A percentile compares a stretch with the other conserved stretches of the same genome.
Evolutionary conservation across 202 grass and related monocot genomes (phyloP).

Genomic region (Panicum virgatum): DNA sequence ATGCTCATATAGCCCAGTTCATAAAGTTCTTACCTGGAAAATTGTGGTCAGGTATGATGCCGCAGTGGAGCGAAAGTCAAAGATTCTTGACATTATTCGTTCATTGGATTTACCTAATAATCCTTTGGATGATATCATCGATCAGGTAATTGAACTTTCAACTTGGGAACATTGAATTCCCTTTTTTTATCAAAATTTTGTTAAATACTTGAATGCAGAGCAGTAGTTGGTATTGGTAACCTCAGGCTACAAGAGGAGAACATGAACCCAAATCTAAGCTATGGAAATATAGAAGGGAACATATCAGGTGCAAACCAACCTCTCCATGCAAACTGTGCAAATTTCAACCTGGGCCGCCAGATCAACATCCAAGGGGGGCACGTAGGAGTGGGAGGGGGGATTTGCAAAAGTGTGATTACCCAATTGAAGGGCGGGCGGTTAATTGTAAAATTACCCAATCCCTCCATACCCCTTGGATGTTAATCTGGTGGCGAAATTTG

Average conservation of each 20-base stretch:
- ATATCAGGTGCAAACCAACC: too few species aligned
- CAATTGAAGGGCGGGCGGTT: too few species aligned
- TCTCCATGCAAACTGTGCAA: too few species aligned
- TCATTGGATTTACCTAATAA: constrained; percentile 96
- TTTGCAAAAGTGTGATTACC: too few species aligned
- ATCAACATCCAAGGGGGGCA: too few species aligned
- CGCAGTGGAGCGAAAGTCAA: constrained; percentile 73
- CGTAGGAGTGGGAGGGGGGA: too few species aligned
- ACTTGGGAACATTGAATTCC: neutral
- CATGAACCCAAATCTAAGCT: neutral
- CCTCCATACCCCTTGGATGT: too few species aligned
- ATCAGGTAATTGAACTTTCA: constrained; percentile 64
- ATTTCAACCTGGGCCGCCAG: too few species aligned
- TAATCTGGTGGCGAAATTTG: too few species aligned
- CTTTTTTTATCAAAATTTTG: neutral
- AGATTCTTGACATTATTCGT: constrained; percentile 84
- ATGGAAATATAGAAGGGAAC: constrained; percentile 21
- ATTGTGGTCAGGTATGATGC: constrained; percentile 72
- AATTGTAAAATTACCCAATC: too few species aligned
- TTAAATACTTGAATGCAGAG: constrained; percentile 8
- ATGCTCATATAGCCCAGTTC: constrained; percentile 16
- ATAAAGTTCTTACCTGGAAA: constrained; percentile 28
- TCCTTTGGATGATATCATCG: constrained; percentile 96
- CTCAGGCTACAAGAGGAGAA: neutral
- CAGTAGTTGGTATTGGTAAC: neutral